These are phyloP conservation scores for Fusarium cyanostomum DNA, from an alignment of 2,329 filamentous ascomycete genomes.

Conservation along the genomic window DNA sequence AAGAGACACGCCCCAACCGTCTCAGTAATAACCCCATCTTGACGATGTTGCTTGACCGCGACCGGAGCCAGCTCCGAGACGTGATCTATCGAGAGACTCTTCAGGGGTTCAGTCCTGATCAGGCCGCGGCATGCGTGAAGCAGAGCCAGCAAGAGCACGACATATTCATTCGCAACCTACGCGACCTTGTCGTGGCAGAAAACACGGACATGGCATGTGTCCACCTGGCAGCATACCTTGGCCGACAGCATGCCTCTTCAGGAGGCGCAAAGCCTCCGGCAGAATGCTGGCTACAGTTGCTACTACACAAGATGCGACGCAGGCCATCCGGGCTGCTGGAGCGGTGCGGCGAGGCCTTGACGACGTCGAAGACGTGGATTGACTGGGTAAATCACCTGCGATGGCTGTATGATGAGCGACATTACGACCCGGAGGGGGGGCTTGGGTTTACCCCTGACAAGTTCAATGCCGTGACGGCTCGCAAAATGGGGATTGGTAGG, in stretches of 20 bases:
- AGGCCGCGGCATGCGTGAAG: slow-evolving; percentile 17
- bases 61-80: slow-evolving; percentile 12
- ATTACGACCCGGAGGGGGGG: slow-evolving; percentile 15
- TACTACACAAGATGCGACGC: slow-evolving; percentile 19
- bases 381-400: slow-evolving; percentile 12
- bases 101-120: not conserved
- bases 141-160: slow-evolving; percentile 16
- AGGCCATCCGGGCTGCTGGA: slow-evolving; percentile 6
- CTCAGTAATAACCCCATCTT: slow-evolving; percentile 1
- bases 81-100: slow-evolving; percentile 1
- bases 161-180: slow-evolving; percentile 6
- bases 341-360: slow-evolving; percentile 2
- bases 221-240: slow-evolving; percentile 8
- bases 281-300: slow-evolving; percentile 17
- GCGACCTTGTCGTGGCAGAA: not conserved
- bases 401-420: slow-evolving; percentile 6
- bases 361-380: slow-evolving; percentile 2
- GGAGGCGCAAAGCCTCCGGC: not conserved
- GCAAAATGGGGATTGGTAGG: slow-evolving; percentile 19
- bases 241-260: not conserved
- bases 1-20: not conserved
- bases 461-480: slow-evolving; percentile 10
- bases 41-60: slow-evolving; percentile 3
- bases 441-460: slow-evolving; percentile 23
- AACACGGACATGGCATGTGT: slow-evolving; percentile 19